These are phyloP conservation scores for Haplosporangium gracile DNA, from an alignment of 192 early-diverging fungal species.

Conservation along the genomic window DNA sequence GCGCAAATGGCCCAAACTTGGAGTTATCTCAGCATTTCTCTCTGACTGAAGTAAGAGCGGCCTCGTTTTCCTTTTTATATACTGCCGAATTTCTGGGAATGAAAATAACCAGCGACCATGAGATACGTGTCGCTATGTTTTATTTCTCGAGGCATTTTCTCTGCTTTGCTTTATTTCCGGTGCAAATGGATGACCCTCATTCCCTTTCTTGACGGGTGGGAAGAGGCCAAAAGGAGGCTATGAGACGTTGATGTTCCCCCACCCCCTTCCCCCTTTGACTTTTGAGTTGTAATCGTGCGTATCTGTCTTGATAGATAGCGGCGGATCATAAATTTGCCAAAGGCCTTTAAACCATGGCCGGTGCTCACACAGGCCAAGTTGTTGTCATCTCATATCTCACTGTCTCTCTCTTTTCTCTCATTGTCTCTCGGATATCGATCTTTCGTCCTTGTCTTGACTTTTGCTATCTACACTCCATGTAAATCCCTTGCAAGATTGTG, in stretches of 20 bases:
- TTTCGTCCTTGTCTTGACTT: neutral
- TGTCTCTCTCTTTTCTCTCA: neutral
- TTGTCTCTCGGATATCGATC: neutral
- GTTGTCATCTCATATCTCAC: neutral
- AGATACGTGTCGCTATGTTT: too few species aligned
- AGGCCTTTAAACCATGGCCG: neutral
- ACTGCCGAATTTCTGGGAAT: slow-evolving; percentile 9
- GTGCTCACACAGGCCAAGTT: neutral
- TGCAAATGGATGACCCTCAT: too few species aligned
- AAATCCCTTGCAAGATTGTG: neutral
- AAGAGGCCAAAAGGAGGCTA: neutral
- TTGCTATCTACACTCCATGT: neutral
- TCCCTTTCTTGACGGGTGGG: neutral
- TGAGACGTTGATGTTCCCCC: neutral
- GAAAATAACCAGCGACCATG: neutral
- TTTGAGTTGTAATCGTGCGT: neutral
- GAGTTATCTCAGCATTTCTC: neutral
- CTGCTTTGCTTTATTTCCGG: too few species aligned
- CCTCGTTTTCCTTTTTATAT: neutral
- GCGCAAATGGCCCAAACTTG: neutral
- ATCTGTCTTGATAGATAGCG: neutral
- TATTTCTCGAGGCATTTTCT: too few species aligned
- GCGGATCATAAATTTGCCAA: neutral
- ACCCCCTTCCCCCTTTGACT: too few species aligned
- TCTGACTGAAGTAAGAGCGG: neutral